These are phyloP conservation scores for Alternaria solani DNA, from an alignment of 2,329 filamentous ascomycete genomes.

Conservation along the genomic window DNA sequence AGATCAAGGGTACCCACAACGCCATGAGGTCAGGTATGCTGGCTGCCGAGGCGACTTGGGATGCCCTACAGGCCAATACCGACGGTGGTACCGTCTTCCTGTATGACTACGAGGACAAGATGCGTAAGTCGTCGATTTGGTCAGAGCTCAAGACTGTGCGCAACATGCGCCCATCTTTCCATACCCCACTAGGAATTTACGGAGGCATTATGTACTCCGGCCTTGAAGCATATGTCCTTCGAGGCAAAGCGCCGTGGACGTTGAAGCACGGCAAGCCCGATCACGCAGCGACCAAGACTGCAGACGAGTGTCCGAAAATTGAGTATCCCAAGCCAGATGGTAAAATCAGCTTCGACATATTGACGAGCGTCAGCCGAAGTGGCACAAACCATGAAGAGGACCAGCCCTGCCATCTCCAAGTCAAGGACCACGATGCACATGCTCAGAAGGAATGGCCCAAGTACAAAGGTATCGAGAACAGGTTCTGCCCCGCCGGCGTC, in stretches of 20 bases:
- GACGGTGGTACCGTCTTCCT: conserved; percentile 81
- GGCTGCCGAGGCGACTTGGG: conserved; percentile 88
- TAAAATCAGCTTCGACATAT: conserved; percentile 92
- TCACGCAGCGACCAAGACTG: conserved; percentile 78
- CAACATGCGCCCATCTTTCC: conserved; percentile 97
- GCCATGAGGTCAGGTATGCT: conserved; percentile 98
- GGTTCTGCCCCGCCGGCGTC: conserved; percentile 96
- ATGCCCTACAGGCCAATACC: conserved; percentile 67
- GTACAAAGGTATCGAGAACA: conserved; percentile 92
- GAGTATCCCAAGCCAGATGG: conserved; percentile 97
- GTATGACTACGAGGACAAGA: conserved; percentile 89
- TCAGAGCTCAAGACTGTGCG: conserved; percentile 92
- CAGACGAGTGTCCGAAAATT: conserved; percentile 84
- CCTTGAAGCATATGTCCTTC: conserved; percentile 86
- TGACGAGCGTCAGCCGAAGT: conserved; percentile 93
- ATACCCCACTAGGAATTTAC: conserved; percentile 83
- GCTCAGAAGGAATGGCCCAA: conserved; percentile 81
- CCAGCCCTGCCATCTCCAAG: conserved; percentile 94
- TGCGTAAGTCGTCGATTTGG: conserved; percentile 89
- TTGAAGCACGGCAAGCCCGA: conserved; percentile 84
- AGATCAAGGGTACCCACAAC: conserved; percentile 98
- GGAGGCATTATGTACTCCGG: conserved; percentile 93
- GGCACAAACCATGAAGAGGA: conserved; percentile 99
- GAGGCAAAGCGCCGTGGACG: conserved; percentile 90
- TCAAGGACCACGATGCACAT: conserved; percentile 94